Evolutionary conservation across 192 early-diverging fungal genomes (phyloP).

Genomic region (Coemansia sp.): DNA sequence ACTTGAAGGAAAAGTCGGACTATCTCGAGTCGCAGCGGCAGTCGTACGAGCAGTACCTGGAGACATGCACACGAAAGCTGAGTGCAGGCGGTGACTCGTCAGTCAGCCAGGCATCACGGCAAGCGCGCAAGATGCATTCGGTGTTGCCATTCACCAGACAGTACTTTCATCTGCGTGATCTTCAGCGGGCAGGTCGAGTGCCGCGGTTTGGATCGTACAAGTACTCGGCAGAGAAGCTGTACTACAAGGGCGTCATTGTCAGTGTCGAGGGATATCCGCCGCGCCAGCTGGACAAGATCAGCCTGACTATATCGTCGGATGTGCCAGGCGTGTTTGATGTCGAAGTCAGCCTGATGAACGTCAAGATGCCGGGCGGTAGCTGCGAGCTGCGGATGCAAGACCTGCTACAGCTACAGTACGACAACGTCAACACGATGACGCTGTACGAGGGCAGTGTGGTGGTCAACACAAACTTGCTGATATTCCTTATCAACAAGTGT

Average conservation of each 20-base stretch:
- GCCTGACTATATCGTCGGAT: conserved; percentile 89
- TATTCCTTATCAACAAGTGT: conserved; percentile 98
- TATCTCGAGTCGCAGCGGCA: conserved; percentile 88
- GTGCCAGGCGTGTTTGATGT: conserved; percentile 87
- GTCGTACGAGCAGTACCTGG: conserved; percentile 90
- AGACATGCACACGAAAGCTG: conserved; percentile 85
- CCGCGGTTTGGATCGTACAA: conserved; percentile 98
- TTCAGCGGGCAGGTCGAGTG: conserved; percentile 82
- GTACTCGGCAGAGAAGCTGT: conserved; percentile 91
- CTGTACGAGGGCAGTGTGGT: conserved; percentile 89
- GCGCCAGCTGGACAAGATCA: conserved; percentile 86
- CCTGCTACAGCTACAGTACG: conserved; percentile 90
- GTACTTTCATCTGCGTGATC: conserved; percentile 88
- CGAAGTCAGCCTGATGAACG: conserved; percentile 76
- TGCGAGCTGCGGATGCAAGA: conserved; percentile 92
- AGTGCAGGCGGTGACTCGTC: conserved; percentile 56
- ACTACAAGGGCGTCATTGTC: conserved; percentile 90
- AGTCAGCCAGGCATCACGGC: conserved; percentile 58
- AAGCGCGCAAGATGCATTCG: conserved; percentile 51
- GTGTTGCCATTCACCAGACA: conserved; percentile 90
- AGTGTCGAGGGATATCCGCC: conserved; percentile 79
- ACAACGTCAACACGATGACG: conserved; percentile 87
- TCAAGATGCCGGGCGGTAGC: conserved; percentile 61
- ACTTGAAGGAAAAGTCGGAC: conserved; percentile 79
- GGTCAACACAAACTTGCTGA: conserved; percentile 94